These are phyloP conservation scores for Exophiala oligosperma DNA, from an alignment of 2,329 filamentous ascomycete species.

Conservation along the genomic window DNA sequence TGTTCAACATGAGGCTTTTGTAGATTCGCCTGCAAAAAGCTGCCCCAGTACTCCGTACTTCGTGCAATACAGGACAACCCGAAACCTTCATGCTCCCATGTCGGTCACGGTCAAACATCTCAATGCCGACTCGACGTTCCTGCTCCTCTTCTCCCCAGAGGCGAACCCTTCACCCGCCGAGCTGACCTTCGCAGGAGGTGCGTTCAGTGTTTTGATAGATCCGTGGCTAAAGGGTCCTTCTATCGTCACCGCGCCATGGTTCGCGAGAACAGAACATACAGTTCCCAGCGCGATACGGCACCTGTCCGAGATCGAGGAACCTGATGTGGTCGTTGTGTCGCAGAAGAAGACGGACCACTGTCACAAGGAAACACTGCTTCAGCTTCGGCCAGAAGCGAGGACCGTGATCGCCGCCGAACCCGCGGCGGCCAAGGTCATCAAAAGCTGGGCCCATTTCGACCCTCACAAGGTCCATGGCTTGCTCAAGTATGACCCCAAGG, in stretches of 20 bases:
- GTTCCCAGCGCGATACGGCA: constrained; percentile 58
- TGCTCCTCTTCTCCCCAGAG: constrained; percentile 33
- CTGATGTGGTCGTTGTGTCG: constrained; percentile 60
- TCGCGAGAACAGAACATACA: constrained; percentile 61
- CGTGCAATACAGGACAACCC: no score
- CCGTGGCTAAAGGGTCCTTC: constrained; percentile 67
- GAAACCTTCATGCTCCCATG: constrained; percentile 7
- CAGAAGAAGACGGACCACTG: constrained; percentile 70
- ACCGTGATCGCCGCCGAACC: constrained; percentile 68
- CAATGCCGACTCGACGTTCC: constrained; percentile 37
- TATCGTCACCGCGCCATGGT: constrained; percentile 60
- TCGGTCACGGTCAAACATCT: constrained; percentile 28
- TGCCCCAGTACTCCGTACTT: no score
- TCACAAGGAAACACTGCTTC: constrained; percentile 66
- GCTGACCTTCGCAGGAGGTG: constrained; percentile 11
- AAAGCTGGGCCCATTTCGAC: constrained; percentile 68
- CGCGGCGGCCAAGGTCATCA: constrained; percentile 64
- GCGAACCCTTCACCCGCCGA: constrained; percentile 10
- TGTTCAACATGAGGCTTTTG: not conserved
- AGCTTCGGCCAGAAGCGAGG: constrained; percentile 56
- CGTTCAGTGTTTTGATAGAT: constrained; percentile 68
- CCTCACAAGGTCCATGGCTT: constrained; percentile 46
- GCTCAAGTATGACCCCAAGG: constrained; percentile 42
- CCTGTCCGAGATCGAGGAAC: constrained; percentile 53
- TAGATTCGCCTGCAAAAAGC: not conserved